phyloP scores from a whole-genome alignment of 257 asterid species.

The Oldenlandia corymbosa region DNA sequence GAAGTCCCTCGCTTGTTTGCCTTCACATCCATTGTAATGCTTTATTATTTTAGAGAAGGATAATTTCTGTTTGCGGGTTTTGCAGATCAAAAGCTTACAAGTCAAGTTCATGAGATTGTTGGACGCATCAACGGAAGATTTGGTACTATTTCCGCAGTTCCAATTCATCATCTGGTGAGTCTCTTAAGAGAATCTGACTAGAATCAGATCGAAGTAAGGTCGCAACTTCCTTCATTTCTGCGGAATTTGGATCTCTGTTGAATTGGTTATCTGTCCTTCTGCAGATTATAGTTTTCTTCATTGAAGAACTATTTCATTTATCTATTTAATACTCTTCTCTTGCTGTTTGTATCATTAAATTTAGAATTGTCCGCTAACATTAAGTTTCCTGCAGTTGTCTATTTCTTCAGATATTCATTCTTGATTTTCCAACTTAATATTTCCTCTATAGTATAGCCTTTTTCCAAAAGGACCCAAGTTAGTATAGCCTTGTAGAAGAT shows the following conservation, averaged over 20 bases:
- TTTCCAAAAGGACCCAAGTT: too few relatives aligned
- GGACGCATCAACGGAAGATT: slow-evolving; percentile 98
- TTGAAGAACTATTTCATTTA: background rate
- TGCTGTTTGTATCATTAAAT: background rate
- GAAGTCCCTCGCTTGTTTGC: background rate
- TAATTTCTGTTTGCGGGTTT: slow-evolving; percentile 11
- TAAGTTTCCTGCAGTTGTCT: background rate
- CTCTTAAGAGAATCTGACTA: slow-evolving; percentile 8
- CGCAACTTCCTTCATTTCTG: background rate
- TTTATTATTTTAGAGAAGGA: slow-evolving; percentile 16
- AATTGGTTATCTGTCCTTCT: background rate
- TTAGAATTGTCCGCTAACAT: background rate
- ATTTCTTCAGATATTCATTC: background rate
- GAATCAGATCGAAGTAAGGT: too few relatives aligned
- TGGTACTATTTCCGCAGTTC: slow-evolving; percentile 80
- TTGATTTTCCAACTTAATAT: background rate
- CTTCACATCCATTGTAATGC: slow-evolving; percentile 1
- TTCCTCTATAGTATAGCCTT: background rate
- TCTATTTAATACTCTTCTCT: background rate
- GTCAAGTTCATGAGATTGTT: slow-evolving; percentile 98
- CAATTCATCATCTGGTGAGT: slow-evolving; percentile 96
- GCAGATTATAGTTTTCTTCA: background rate
- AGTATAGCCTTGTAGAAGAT: background rate
- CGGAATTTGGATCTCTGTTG: background rate
- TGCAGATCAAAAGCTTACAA: slow-evolving; percentile 87